phyloP scores from a whole-genome alignment of 441 rosid species.

The Gossypium davidsonii region DNA sequence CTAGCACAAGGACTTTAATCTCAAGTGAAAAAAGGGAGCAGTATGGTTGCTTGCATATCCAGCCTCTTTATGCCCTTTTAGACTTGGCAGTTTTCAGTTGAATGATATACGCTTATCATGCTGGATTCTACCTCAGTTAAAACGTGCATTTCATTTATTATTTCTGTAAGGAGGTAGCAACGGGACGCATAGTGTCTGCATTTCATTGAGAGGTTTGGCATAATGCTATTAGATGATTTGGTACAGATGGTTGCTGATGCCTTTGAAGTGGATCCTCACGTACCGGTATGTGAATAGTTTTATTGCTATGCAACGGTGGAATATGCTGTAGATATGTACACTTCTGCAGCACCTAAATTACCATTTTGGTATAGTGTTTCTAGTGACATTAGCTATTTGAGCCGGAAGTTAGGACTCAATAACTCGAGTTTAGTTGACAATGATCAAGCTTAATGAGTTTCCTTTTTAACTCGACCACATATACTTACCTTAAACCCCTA shows the following conservation, averaged over 20 bases:
- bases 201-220: neutral
- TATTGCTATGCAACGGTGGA: neutral
- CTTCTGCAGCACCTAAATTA: neutral
- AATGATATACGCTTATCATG: neutral
- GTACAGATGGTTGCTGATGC: neutral
- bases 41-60: neutral
- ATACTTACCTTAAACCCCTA: too few species aligned
- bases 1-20: neutral
- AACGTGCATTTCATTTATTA: neutral
- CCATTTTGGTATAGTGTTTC: neutral
- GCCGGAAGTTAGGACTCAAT: too few species aligned
- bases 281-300: neutral
- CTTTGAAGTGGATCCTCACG: neutral
- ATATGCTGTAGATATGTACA: neutral
- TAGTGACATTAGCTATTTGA: neutral
- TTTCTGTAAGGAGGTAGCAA: neutral
- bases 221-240: neutral
- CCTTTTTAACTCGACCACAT: too few species aligned
- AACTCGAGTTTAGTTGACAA: too few species aligned
- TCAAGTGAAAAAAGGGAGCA: neutral
- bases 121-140: neutral
- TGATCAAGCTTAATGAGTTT: too few species aligned
- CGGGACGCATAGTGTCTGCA: neutral
- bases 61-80: neutral
- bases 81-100: neutral